A percentile compares a stretch with the other conserved stretches of the same genome.
Evolutionary conservation across 1,284 basidiomycete species (phyloP).

Genomic region (Apiotrichum brassicae): DNA sequence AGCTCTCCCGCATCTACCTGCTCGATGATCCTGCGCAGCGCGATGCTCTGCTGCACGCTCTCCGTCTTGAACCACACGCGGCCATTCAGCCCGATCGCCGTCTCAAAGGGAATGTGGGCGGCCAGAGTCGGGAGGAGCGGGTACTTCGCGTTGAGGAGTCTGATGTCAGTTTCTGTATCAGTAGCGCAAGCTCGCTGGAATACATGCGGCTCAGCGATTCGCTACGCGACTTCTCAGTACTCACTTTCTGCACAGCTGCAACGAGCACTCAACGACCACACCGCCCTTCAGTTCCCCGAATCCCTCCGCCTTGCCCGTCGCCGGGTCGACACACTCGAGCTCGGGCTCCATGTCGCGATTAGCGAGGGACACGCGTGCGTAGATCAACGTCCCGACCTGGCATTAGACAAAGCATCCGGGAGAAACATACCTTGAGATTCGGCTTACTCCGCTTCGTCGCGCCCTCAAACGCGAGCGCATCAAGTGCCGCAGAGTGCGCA

Average conservation of each 20-base stretch:
- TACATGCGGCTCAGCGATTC: no score
- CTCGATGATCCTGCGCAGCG: constrained; percentile 40
- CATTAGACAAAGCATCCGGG: neutral
- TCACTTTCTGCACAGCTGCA: constrained; percentile 43
- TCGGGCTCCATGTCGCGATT: constrained; percentile 52
- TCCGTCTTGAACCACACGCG: constrained; percentile 50
- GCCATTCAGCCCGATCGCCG: constrained; percentile 50
- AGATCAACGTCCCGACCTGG: constrained; percentile 51
- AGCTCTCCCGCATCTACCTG: constrained; percentile 35
- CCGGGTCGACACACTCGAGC: constrained; percentile 50
- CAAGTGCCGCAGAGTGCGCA: constrained; percentile 47
- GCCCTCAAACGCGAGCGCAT: constrained; percentile 52
- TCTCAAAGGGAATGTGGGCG: constrained; percentile 47
- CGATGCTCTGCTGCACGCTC: constrained; percentile 42
- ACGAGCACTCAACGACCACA: constrained; percentile 38
- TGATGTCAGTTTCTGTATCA: constrained; percentile 10
- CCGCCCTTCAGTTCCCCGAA: constrained; percentile 51
- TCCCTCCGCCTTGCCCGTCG: constrained; percentile 49
- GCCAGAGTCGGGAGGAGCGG: constrained; percentile 38
- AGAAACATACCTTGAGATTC: constrained; percentile 48
- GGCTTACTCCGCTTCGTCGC: constrained; percentile 52
- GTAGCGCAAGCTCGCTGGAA: no score
- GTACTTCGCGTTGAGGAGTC: constrained; percentile 45
- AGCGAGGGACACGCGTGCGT: constrained; percentile 49
- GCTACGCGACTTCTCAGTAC: constrained; percentile 14